Conservation (phyloP, 805 yeast genomes). For the Hanseniaspora occidentalis region DNA sequence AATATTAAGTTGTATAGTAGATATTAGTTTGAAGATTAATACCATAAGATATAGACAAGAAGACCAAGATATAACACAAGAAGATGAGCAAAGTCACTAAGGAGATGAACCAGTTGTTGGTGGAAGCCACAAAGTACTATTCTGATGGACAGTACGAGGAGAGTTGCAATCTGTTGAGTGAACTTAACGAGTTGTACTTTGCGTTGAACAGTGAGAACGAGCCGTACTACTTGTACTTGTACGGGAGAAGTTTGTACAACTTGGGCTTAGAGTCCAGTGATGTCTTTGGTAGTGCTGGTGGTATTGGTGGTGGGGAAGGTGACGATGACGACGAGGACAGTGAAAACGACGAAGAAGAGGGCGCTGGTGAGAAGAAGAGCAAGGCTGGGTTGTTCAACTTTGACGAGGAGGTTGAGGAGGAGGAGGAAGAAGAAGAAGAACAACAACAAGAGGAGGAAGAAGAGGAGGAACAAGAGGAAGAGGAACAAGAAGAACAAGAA, state of each 20-base stretch:
- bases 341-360: slow-evolving; percentile 6
- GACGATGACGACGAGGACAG: slow-evolving; percentile 10
- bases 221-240: slow-evolving; percentile 59
- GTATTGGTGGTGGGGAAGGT: slow-evolving; percentile 5
- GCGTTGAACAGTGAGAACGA: slow-evolving; percentile 47
- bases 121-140: slow-evolving; percentile 51
- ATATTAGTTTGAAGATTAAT: no score
- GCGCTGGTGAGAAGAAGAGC: slow-evolving; percentile 3
- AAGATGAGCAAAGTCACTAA: no score
- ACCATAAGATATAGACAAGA: no score
- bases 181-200: slow-evolving; percentile 52
- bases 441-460: slow-evolving; percentile 5
- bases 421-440: slow-evolving; percentile 3
- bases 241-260: slow-evolving; percentile 72
- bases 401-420: slow-evolving; percentile 5
- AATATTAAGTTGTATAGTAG: no score
- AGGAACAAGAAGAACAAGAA: slow-evolving; percentile 10
- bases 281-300: slow-evolving; percentile 41
- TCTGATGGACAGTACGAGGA: slow-evolving; percentile 52
- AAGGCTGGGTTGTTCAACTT: slow-evolving; percentile 7
- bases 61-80: no score
- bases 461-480: slow-evolving; percentile 5
- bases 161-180: slow-evolving; percentile 61
- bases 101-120: slow-evolving; percentile 36
- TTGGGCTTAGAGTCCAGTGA: slow-evolving; percentile 65